phyloP scores from a whole-genome alignment of 1,139 yeast species.

The Pichia inconspicua region DNA sequence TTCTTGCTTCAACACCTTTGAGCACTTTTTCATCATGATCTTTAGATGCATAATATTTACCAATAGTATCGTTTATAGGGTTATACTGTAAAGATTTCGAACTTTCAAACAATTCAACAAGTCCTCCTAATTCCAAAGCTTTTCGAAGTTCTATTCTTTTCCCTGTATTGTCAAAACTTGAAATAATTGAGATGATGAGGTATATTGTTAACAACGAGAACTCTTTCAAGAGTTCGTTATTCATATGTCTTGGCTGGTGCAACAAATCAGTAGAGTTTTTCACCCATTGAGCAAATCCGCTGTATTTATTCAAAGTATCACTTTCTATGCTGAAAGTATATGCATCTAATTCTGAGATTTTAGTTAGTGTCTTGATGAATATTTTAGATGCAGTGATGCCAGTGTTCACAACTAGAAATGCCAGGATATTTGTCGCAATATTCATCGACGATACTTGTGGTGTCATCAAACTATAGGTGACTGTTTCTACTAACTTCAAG shows the following conservation, averaged over 20 bases:
- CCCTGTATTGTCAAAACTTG: conserved; percentile 30
- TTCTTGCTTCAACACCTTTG: not conserved
- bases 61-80: conserved; percentile 40
- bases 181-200: conserved; percentile 36
- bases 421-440: conserved; percentile 69
- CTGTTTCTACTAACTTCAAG: conserved; percentile 29
- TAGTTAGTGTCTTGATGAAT: conserved; percentile 9
- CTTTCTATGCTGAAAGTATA: conserved; percentile 18
- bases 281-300: conserved; percentile 15
- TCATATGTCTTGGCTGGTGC: not conserved
- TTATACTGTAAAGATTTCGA: conserved; percentile 33
- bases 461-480: conserved; percentile 38
- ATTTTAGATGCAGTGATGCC: conserved; percentile 14
- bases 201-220: conserved; percentile 41
- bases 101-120: conserved; percentile 34
- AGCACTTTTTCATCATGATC: conserved; percentile 31
- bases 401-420: conserved; percentile 23
- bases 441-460: conserved; percentile 67
- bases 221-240: conserved; percentile 21
- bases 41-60: conserved; percentile 35
- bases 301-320: conserved; percentile 17
- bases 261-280: conserved; percentile 15
- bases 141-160: conserved; percentile 33
- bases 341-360: conserved; percentile 1
- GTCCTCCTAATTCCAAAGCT: conserved; percentile 37